Percentiles rank a stretch among this genome's conserved stretches.
phyloP scores from a whole-genome alignment of 345 rosid species.

The Corchorus capsularis region DNA sequence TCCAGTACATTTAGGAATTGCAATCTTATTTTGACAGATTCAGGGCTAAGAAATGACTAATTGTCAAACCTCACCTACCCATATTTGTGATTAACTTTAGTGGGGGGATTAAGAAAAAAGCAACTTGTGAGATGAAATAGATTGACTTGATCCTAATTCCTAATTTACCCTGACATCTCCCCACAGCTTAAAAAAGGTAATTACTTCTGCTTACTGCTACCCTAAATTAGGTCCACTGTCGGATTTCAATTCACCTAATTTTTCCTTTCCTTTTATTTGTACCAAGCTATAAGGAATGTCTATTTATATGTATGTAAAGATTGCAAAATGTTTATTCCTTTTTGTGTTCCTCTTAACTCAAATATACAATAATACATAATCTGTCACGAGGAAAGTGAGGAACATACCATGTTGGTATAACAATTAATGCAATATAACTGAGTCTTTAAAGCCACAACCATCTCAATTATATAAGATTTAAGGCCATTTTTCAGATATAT shows the following conservation, averaged over 20 bases:
- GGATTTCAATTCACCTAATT: constrained; percentile 24
- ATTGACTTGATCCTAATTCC: not conserved
- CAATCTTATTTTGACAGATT: constrained; percentile 19
- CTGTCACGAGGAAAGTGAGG: not conserved
- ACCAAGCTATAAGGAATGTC: not conserved
- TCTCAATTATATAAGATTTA: not conserved
- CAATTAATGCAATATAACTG: not conserved
- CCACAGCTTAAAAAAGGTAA: not conserved
- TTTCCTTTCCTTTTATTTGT: not conserved
- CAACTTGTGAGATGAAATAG: not conserved
- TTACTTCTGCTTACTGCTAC: not conserved
- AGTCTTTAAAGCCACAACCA: not conserved
- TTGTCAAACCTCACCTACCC: constrained; percentile 5
- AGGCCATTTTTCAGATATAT: too few relatives aligned
- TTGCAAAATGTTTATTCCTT: not conserved
- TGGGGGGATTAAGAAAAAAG: constrained; percentile 11
- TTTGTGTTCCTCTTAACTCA: not conserved
- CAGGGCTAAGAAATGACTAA: not conserved
- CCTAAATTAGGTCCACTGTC: constrained; percentile 32
- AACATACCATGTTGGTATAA: not conserved
- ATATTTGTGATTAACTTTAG: not conserved
- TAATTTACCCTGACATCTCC: not conserved
- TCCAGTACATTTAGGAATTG: too few relatives aligned
- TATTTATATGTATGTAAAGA: not conserved
- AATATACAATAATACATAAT: too few relatives aligned